Percentiles rank a stretch among this genome's conserved stretches.
Conservation (phyloP, 345 rosid species). For the Mercurialis annua region DNA sequence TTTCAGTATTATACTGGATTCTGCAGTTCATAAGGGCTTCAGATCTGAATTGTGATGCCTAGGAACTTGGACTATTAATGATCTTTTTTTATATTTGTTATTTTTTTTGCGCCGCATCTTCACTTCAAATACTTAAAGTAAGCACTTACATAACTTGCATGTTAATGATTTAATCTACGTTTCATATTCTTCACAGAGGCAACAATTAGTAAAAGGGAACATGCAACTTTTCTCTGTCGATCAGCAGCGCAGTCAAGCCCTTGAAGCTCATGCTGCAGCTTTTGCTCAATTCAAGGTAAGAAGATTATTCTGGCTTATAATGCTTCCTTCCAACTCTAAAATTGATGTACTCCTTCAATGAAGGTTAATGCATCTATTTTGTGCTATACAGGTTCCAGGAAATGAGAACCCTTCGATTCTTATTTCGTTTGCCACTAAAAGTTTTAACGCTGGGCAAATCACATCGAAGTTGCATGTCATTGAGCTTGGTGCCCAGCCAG, state of each 20-base stretch:
- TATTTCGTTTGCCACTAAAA: conserved; percentile 87
- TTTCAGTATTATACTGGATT: background rate
- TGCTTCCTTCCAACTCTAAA: background rate
- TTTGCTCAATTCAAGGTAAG: conserved; percentile 82
- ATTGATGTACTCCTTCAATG: background rate
- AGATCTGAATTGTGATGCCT: background rate
- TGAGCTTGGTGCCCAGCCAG: conserved; percentile 99
- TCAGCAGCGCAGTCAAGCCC: conserved; percentile 98
- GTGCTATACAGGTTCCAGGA: conserved; percentile 64
- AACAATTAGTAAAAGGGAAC: conserved; percentile 88
- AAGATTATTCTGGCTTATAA: background rate
- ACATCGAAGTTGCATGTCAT: conserved; percentile 89
- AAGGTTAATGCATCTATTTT: background rate
- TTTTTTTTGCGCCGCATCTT: background rate
- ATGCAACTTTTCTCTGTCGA: conserved; percentile 95
- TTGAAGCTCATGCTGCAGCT: conserved; percentile 99
- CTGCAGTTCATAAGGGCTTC: background rate
- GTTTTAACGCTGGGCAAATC: conserved; percentile 85
- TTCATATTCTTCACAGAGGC: conserved; percentile 41
- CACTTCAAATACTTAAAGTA: background rate
- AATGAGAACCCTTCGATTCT: conserved; percentile 91
- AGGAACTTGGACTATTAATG: background rate
- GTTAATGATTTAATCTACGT: background rate
- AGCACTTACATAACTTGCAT: background rate
- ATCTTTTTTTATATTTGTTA: background rate